These are phyloP conservation scores for Hondaea fermentalgiana DNA, from an alignment of 108 stramenopile species.

Conservation along the genomic window DNA sequence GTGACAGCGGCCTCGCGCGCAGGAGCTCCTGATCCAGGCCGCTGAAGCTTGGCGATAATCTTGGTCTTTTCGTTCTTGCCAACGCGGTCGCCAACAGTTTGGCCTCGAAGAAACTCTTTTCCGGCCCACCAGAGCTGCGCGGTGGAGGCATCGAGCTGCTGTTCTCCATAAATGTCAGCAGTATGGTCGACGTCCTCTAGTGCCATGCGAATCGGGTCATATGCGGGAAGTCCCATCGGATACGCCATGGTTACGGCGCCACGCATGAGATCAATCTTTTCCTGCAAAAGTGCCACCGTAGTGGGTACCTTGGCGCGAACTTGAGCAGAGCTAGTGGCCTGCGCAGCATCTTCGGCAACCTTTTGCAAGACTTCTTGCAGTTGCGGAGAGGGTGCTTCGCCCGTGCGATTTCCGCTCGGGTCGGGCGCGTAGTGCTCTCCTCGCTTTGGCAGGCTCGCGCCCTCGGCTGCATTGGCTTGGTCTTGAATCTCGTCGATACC, in stretches of 20 bases:
- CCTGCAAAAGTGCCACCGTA: slow-evolving; percentile 43
- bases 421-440: neutral
- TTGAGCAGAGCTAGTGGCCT: neutral
- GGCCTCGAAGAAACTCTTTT: slow-evolving; percentile 54
- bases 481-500: slow-evolving; percentile 56
- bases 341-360: neutral
- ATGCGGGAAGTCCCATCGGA: slow-evolving; percentile 70
- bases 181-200: slow-evolving; percentile 41
- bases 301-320: slow-evolving; percentile 26
- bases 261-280: slow-evolving; percentile 60
- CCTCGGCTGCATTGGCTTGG: slow-evolving; percentile 28
- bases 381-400: slow-evolving; percentile 17
- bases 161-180: slow-evolving; percentile 38
- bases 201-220: slow-evolving; percentile 53
- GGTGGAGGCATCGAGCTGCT: slow-evolving; percentile 52
- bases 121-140: slow-evolving; percentile 70
- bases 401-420: slow-evolving; percentile 12
- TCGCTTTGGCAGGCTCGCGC: neutral
- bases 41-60: slow-evolving; percentile 63
- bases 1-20: slow-evolving; percentile 67
- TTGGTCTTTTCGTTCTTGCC: slow-evolving; percentile 80
- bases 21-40: slow-evolving; percentile 62
- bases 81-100: slow-evolving; percentile 50
- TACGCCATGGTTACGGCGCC: slow-evolving; percentile 70
- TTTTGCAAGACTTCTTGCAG: neutral